Evolutionary conservation across 192 early-diverging fungal genomes (phyloP).

Genomic region (Chytriomyces sp.): DNA sequence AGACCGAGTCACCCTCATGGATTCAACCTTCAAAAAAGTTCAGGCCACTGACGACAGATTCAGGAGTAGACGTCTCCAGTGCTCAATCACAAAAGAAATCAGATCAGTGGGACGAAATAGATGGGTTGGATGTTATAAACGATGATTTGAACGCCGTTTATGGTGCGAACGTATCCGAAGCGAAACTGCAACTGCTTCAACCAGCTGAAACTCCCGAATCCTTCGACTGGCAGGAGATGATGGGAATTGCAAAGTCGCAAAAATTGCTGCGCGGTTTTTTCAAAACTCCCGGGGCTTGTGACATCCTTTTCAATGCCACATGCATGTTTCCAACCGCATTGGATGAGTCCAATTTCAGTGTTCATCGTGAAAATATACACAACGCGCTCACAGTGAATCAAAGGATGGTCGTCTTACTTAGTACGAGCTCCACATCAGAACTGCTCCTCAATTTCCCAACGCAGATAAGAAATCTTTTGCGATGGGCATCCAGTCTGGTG

Average conservation of each 20-base stretch:
- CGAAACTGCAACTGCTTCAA: neutral
- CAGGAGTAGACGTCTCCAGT: constrained; percentile 21
- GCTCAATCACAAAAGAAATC: neutral
- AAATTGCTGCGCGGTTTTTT: neutral
- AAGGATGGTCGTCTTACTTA: neutral
- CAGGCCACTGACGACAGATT: constrained; percentile 30
- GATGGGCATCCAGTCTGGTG: constrained; percentile 9
- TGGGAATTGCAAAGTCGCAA: neutral
- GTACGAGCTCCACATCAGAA: neutral
- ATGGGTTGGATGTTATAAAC: neutral
- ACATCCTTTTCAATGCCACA: neutral
- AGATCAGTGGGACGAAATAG: constrained; percentile 2
- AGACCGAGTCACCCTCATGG: too few relatives aligned
- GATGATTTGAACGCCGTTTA: neutral
- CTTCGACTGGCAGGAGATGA: constrained; percentile 1
- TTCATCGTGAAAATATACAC: neutral
- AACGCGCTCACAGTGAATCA: neutral
- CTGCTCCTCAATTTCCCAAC: neutral
- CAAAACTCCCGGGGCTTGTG: neutral
- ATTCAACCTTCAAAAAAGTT: neutral
- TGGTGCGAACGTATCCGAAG: neutral
- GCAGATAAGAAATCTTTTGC: neutral
- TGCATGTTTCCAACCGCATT: neutral
- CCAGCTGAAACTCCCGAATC: too few relatives aligned
- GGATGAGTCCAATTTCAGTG: neutral